phyloP scores from a whole-genome alignment of 495 filamentous ascomycete species.

The Neurospora sp. region DNA sequence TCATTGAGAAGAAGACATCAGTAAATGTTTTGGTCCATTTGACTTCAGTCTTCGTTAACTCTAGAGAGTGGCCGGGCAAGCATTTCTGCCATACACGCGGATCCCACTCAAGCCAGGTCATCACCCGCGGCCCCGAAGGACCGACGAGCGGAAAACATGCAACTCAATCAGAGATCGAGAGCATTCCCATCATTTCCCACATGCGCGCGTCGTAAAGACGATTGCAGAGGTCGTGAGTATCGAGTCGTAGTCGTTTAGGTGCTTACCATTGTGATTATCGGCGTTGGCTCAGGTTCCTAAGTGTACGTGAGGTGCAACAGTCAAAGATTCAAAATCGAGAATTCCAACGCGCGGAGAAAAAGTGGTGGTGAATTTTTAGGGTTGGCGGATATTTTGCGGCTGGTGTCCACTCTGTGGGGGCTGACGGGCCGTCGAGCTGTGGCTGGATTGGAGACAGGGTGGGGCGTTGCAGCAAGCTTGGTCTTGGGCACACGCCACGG shows the following conservation, averaged over 20 bases:
- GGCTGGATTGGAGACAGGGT: background rate
- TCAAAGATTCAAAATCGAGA: slow-evolving; percentile 13
- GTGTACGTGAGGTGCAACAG: slow-evolving; percentile 15
- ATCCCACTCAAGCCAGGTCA: slow-evolving; percentile 74
- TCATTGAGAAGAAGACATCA: slow-evolving; percentile 99
- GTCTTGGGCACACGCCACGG: background rate
- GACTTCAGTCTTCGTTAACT: slow-evolving; percentile 78
- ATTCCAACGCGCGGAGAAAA: slow-evolving; percentile 12
- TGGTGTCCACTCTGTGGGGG: slow-evolving; percentile 1
- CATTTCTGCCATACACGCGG: slow-evolving; percentile 44
- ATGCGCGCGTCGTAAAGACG: background rate
- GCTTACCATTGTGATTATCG: slow-evolving; percentile 36
- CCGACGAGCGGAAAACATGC: slow-evolving; percentile 39
- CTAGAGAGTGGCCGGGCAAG: slow-evolving; percentile 65
- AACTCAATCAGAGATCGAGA: slow-evolving; percentile 28
- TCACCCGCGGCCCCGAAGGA: slow-evolving; percentile 47
- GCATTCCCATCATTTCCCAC: slow-evolving; percentile 5
- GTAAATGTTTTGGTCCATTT: slow-evolving; percentile 63
- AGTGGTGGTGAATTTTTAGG: slow-evolving; percentile 22
- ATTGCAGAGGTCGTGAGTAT: slow-evolving; percentile 10
- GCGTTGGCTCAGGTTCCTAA: slow-evolving; percentile 19
- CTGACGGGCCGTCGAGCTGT: slow-evolving; percentile 1
- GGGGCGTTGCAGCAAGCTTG: background rate
- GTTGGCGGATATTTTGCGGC: slow-evolving; percentile 18
- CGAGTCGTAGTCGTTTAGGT: slow-evolving; percentile 16